Conservation (phyloP, 1,284 basidiomycete species). For the Sutorius eximius region DNA sequence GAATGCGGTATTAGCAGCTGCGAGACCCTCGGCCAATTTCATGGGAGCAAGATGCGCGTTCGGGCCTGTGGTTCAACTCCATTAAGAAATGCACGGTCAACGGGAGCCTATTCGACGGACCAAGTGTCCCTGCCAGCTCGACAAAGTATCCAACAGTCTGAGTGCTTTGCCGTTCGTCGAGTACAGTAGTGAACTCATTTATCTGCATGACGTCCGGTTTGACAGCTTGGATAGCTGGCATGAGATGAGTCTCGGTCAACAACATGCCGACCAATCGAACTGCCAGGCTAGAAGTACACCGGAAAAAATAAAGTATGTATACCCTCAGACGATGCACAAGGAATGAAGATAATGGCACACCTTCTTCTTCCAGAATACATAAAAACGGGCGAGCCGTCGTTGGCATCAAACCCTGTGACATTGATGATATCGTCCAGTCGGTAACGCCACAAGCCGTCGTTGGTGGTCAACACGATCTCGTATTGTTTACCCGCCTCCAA, state of each 20-base stretch:
- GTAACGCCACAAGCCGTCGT: constrained; percentile 16
- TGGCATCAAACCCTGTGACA: constrained; percentile 4
- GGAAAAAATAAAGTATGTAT: background rate
- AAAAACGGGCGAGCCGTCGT: constrained; percentile 7
- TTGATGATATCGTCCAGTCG: constrained; percentile 6
- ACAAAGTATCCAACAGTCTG: constrained; percentile 10
- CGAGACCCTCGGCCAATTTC: constrained; percentile 4
- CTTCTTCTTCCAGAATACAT: constrained; percentile 1
- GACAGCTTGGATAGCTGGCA: background rate
- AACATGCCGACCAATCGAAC: background rate
- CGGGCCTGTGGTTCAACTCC: background rate
- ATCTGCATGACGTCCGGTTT: background rate
- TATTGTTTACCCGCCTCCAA: constrained; percentile 7
- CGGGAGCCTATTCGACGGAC: background rate
- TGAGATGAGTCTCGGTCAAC: constrained; percentile 4
- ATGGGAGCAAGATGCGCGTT: background rate
- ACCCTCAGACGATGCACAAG: background rate
- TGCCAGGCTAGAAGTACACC: background rate
- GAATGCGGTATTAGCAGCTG: background rate
- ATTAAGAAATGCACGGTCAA: background rate
- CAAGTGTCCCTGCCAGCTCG: constrained; percentile 1
- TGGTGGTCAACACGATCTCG: constrained; percentile 13
- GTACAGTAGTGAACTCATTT: constrained; percentile 5
- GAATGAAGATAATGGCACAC: background rate
- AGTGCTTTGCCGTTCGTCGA: constrained; percentile 5